These are phyloP conservation scores for Candida tropicalis DNA, from an alignment of 1,139 yeast genomes.

Conservation along the genomic window DNA sequence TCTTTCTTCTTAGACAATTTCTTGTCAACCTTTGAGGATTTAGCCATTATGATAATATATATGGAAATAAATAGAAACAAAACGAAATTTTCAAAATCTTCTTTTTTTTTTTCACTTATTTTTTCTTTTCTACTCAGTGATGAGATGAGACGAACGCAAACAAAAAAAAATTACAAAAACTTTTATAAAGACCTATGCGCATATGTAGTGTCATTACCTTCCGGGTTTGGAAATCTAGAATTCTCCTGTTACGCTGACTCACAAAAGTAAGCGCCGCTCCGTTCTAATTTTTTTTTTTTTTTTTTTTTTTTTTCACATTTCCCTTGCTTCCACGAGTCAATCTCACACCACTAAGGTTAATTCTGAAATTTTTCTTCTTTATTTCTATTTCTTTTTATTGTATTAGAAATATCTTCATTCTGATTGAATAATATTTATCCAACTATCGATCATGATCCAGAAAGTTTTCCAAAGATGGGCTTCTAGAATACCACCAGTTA, in stretches of 20 bases:
- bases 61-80: not conserved
- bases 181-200: too few species aligned
- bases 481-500: conserved; percentile 21
- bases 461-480: conserved; percentile 31
- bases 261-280: not conserved
- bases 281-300: not conserved
- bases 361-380: conserved; percentile 6
- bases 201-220: too few species aligned
- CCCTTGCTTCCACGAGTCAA: not conserved
- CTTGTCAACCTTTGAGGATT: conserved; percentile 28
- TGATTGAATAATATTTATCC: conserved; percentile 1
- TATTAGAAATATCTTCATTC: not conserved
- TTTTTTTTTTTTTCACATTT: not conserved
- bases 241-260: conserved; percentile 5
- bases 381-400: not conserved
- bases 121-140: conserved; percentile 11
- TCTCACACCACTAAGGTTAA: conserved; percentile 1
- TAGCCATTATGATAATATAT: conserved; percentile 27
- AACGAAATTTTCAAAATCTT: not conserved
- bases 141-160: conserved; percentile 13
- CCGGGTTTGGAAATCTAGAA: conserved; percentile 2
- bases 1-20: conserved; percentile 27
- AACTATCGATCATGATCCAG: conserved; percentile 23
- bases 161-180: not conserved
- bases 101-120: conserved; percentile 8